A percentile compares a stretch with the other conserved stretches of the same genome.
Evolutionary conservation across 768 basidiomycete species (phyloP).

Genomic region (Mycena pura): DNA sequence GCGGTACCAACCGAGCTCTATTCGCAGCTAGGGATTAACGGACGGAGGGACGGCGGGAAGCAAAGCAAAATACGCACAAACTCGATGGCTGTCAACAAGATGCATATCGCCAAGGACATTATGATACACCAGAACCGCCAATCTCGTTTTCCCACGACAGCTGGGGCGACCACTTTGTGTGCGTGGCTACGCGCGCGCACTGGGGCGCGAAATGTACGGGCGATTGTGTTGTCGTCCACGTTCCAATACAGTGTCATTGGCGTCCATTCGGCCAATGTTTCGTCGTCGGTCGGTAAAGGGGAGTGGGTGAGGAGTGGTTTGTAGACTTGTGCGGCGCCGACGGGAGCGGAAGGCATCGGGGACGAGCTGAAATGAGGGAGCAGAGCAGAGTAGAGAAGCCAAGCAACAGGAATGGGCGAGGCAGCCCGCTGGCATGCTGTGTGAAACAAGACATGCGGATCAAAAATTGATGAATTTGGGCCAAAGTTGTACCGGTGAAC

Average conservation of each 20-base stretch:
- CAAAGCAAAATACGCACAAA: constrained; percentile 3
- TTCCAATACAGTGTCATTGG: background rate
- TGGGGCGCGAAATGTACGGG: background rate
- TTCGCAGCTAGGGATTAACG: no score
- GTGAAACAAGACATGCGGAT: no score
- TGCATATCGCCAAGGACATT: constrained; percentile 29
- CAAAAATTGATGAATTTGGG: no score
- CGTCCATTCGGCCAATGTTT: background rate
- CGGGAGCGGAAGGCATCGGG: no score
- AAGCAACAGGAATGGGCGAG: no score
- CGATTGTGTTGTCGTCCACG: background rate
- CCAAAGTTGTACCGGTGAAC: no score
- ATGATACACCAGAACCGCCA: constrained; percentile 35
- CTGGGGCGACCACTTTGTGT: background rate
- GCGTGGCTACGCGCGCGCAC: background rate
- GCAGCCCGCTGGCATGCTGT: no score
- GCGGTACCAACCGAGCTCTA: constrained; percentile 40
- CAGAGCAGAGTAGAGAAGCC: no score
- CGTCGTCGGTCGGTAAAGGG: background rate
- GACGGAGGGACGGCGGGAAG: background rate
- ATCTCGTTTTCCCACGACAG: constrained; percentile 1
- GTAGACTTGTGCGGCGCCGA: no score
- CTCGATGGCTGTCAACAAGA: constrained; percentile 36
- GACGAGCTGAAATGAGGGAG: no score
- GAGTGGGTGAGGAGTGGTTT: no score